Base-by-base conservation (phyloP, 495 filamentous ascomycete species). In the Wilcoxina mikolae region DNA sequence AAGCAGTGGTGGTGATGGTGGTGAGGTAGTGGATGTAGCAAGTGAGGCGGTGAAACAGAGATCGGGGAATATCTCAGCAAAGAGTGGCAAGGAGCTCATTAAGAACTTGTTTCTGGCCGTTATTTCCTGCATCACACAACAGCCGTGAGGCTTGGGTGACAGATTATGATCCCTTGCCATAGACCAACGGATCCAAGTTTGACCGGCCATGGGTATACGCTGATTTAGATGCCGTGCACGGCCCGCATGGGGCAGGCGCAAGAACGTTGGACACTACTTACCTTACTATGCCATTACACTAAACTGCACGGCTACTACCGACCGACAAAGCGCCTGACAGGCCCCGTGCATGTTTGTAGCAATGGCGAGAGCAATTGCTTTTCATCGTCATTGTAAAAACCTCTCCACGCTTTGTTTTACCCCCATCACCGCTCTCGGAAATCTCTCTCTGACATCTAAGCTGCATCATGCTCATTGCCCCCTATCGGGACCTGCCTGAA, bases 21-120 rank as follows among this genome's bases (percentile, higher is more conserved):
- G 31, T 35, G 31, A 15, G 31, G 31, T 35, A 35, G 31, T 35
- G 15, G 31, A 35, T 7, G 31, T 35, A 15, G 31, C 15, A 35
- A 15, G 15, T 35, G n/a, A 18, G 43, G 43, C 11, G 43, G 43
- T 46, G 22, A 24, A 46, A 18, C 43, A 24, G 43, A 46, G 43
- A 9, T 43, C 7, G 10, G 17, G 39, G 39, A 43, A 43, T 5
- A 18, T 9, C 17, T 43, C 39, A 10, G 39, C 5, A 43, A 43
- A 43, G 23, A 10, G 46, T 49, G 46, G 46, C 46, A 25, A 29
- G 46, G 46, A 25, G 46, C 46, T 15, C 46, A 49, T 49, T 49
- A 49, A 18, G 46, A 49, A 49, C 12, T 49, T 15, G 27, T 49
- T 49, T 22, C 46, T 28, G 7, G 46, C 25, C 27, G 46, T 28